A percentile compares a stretch with the other conserved stretches of the same genome.
phyloP scores from a whole-genome alignment of 1,139 yeast species.

The Candida sp. region DNA sequence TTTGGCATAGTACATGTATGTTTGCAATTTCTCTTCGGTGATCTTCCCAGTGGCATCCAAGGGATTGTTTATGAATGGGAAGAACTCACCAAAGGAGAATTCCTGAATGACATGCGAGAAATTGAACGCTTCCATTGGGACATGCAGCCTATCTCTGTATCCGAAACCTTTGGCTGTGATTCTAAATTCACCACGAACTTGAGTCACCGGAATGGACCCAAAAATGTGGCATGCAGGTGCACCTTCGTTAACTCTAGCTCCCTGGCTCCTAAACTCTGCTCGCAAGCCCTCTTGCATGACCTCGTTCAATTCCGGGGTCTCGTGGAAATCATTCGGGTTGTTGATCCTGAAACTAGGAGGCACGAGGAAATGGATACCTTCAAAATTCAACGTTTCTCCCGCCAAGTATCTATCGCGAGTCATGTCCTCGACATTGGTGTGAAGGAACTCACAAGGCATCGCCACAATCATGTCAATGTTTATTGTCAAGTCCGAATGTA shows the following conservation, averaged over 20 bases:
- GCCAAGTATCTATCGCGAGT: slow-evolving; percentile 83
- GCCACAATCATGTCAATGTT: slow-evolving; percentile 83
- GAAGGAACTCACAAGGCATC: slow-evolving; percentile 81
- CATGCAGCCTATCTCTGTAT: slow-evolving; percentile 49
- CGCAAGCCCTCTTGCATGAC: slow-evolving; percentile 66
- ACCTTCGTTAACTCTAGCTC: slow-evolving; percentile 46
- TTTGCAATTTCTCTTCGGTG: slow-evolving; percentile 47
- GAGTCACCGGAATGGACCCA: slow-evolving; percentile 87
- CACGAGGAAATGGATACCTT: slow-evolving; percentile 59
- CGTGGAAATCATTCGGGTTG: slow-evolving; percentile 48
- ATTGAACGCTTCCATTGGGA: slow-evolving; percentile 58
- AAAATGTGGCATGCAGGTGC: slow-evolving; percentile 88
- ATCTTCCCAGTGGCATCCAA: slow-evolving; percentile 73
- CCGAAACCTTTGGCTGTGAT: slow-evolving; percentile 81
- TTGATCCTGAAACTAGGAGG: slow-evolving; percentile 52
- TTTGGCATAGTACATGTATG: slow-evolving; percentile 68
- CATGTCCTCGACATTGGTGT: slow-evolving; percentile 77
- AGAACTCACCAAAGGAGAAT: slow-evolving; percentile 89
- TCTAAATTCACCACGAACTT: slow-evolving; percentile 85
- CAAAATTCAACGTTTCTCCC: slow-evolving; percentile 69
- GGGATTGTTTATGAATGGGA: slow-evolving; percentile 86
- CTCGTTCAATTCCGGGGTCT: slow-evolving; percentile 70
- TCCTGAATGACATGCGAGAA: slow-evolving; percentile 88
- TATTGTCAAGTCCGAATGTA: slow-evolving; percentile 64
- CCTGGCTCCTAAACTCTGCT: slow-evolving; percentile 59